phyloP scores from a whole-genome alignment of 2,329 filamentous ascomycete genomes.

The Apiospora kogelbergensis region DNA sequence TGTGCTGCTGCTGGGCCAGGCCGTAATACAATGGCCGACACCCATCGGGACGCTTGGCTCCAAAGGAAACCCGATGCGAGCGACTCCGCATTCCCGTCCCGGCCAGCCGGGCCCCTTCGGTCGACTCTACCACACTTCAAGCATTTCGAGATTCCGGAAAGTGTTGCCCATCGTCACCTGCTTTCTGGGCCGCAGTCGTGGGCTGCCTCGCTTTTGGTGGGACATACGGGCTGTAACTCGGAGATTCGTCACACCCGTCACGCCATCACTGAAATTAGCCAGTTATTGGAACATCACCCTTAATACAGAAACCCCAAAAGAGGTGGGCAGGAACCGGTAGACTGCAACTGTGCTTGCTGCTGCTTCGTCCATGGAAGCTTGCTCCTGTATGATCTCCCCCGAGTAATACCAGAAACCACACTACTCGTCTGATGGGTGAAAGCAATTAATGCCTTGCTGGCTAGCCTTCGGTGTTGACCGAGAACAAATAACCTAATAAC shows the following conservation, averaged over 20 bases:
- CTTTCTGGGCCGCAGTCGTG: not conserved
- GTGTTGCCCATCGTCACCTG: not conserved
- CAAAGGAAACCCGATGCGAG: not conserved
- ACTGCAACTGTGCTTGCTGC: not conserved
- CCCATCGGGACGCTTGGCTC: not conserved
- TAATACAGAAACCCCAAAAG: not conserved
- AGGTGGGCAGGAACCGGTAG: not conserved
- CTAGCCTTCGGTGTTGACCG: not conserved
- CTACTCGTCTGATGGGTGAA: not conserved
- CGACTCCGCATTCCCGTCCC: not conserved
- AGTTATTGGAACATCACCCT: not conserved
- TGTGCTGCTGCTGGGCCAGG: not conserved
- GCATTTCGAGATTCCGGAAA: not conserved
- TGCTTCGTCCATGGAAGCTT: not conserved
- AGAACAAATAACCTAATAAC: not conserved
- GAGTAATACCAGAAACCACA: not conserved
- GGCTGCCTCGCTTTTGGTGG: constrained; percentile 3
- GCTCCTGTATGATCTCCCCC: not conserved
- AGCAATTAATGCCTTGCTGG: not conserved
- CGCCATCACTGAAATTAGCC: constrained; percentile 1
- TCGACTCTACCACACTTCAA: not conserved
- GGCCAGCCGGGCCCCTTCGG: not conserved
- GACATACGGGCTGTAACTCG: not conserved
- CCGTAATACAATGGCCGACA: not conserved
- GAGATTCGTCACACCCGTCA: not conserved